Evolutionary conservation across 2,329 filamentous ascomycete species (phyloP), one percentile per base, ranked within the genome.

Genomic region (Fonsecaea erecta): DNA sequence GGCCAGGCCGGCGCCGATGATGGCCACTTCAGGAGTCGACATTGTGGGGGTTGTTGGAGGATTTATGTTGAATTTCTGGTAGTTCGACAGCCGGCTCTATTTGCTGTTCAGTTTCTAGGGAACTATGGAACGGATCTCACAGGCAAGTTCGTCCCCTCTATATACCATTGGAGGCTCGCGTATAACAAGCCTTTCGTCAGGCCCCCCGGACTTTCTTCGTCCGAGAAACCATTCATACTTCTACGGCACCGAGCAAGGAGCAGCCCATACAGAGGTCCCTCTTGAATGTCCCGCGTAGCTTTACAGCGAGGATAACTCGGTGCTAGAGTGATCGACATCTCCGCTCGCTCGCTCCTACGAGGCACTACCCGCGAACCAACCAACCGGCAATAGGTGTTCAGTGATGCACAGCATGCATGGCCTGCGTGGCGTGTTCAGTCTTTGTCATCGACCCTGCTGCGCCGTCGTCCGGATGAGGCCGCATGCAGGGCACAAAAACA

Each of bases 1-100:
- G 14, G 79, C 77, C 21, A 83, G 77, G 28, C 82, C 81, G 2
- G 80, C 79, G 18, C 82, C 82, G 46, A 83, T 80, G 60, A 84
- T 83, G 52, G 78, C 78, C 43, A 83, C 71, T 59, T 74, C 60
- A n/a, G 62, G 65, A 28, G 60, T 43, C 59, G 57, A 21, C 57
- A 60, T 60, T 1, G 37, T 51, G 26, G 43, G 28, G 3, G 1
- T 4, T 37, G 21, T 52, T 9, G 28, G 21, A 9, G n/a, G 24
- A 16, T 12, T 52, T 37, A 5, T 1, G 26, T 53, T 12, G 12
- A 53, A 53, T 16, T 1, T n/a, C 21, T 52, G 21, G 9, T 52
- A 16, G 5, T 24, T 26, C 3, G 26, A 28, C 21, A 40, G 16
- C 37, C 18, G 28, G 8, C n/a, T n/a, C n/a, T n/a, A n/a, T n/a